Percentiles rank a stretch among this genome's conserved stretches.
Evolutionary conservation across 2,329 filamentous ascomycete species (phyloP).

Genomic region (Fonsecaea erecta): DNA sequence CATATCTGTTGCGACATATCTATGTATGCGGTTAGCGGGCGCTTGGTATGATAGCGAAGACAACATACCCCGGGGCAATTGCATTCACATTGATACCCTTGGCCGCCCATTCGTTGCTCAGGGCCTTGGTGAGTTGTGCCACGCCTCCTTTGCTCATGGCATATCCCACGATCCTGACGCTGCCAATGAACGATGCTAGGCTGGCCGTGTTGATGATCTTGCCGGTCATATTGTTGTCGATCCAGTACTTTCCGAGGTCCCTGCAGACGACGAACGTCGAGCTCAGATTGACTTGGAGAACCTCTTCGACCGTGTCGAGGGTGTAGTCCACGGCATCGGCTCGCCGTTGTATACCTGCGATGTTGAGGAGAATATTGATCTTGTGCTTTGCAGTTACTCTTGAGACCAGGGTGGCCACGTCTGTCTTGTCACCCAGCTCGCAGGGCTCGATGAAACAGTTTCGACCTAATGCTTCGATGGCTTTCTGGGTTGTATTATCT

Average conservation of each 20-base stretch:
- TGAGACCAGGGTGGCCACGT: constrained; percentile 49
- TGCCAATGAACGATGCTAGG: constrained; percentile 82
- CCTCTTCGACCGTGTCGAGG: constrained; percentile 75
- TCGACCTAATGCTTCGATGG: constrained; percentile 46
- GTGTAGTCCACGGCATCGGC: constrained; percentile 78
- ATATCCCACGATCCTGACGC: constrained; percentile 85
- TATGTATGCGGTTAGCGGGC: neutral
- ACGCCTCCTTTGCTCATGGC: constrained; percentile 85
- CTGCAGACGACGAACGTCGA: constrained; percentile 78
- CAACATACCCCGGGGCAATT: constrained; percentile 87
- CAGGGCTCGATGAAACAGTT: constrained; percentile 52
- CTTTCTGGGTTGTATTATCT: constrained; percentile 48
- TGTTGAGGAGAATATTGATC: constrained; percentile 81
- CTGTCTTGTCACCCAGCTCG: constrained; percentile 49
- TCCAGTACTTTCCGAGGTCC: constrained; percentile 79
- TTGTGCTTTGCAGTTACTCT: constrained; percentile 52
- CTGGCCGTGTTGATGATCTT: constrained; percentile 81
- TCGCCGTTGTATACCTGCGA: constrained; percentile 81
- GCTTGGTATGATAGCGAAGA: constrained; percentile 35
- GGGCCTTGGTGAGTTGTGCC: constrained; percentile 79
- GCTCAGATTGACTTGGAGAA: constrained; percentile 85
- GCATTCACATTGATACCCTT: constrained; percentile 83
- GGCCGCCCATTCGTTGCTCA: constrained; percentile 85
- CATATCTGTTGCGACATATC: constrained; percentile 72
- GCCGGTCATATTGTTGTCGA: constrained; percentile 55